Percentiles rank a stretch among this genome's conserved stretches.
phyloP scores from a whole-genome alignment of 2,329 filamentous ascomycete genomes.

The Diaporthe sp. region DNA sequence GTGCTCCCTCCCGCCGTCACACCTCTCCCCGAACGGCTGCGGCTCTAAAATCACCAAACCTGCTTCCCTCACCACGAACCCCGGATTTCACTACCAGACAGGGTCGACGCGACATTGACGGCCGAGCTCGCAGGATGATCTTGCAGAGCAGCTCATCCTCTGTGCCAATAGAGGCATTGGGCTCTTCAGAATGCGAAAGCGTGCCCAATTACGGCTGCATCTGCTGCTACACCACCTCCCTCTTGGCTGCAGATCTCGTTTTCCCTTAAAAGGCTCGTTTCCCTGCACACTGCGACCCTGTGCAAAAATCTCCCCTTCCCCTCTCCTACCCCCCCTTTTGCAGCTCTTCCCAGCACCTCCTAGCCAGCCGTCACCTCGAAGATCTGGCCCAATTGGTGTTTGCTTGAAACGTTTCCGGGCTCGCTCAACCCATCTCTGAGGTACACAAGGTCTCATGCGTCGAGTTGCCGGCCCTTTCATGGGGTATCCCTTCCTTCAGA shows the following conservation, averaged over 20 bases:
- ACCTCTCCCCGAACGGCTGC: neutral
- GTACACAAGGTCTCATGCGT: slow-evolving; percentile 21
- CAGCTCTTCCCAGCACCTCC: neutral
- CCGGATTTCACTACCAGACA: neutral
- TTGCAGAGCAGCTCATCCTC: neutral
- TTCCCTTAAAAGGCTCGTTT: slow-evolving; percentile 23
- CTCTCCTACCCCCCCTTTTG: neutral
- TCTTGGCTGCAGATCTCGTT: slow-evolving; percentile 34
- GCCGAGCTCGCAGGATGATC: neutral
- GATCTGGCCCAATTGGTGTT: neutral
- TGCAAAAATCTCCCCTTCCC: neutral
- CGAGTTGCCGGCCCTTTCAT: neutral
- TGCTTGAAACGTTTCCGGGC: slow-evolving; percentile 27
- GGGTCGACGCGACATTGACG: neutral
- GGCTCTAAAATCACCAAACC: neutral
- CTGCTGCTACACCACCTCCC: slow-evolving; percentile 26
- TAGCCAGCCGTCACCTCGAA: neutral
- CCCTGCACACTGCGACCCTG: slow-evolving; percentile 24
- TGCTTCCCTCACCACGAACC: slow-evolving; percentile 1
- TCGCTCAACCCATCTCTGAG: slow-evolving; percentile 28
- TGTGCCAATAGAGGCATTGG: neutral
- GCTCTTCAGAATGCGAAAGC: neutral
- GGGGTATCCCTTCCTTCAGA: slow-evolving; percentile 15
- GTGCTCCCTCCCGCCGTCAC: neutral
- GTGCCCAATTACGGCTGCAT: slow-evolving; percentile 24